Base-by-base conservation (phyloP, 768 basidiomycete genomes). In the Gymnopilus junonius region DNA sequence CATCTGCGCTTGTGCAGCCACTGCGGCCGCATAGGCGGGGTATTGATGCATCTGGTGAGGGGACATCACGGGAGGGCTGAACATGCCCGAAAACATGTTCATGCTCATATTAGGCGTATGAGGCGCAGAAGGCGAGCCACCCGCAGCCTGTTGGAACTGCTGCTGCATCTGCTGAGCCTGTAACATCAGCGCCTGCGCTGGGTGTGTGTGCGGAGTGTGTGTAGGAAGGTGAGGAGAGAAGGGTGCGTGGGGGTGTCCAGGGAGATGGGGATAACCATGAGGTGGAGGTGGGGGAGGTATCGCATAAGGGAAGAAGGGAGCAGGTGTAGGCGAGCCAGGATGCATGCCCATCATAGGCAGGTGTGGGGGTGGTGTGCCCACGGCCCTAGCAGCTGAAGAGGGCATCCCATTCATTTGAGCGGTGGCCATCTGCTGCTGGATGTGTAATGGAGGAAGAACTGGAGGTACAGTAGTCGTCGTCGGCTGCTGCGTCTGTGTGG, bases 11-110 rank as follows among this genome's bases (percentile, higher is more conserved):
- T 51, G 48, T 2, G 48, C 48, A 51, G 29, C 48, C 4, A 29
- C 48, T 25, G 59, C 39, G 8, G 55, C 55, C 2, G 59, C 37
- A 51, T 56, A 64, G 15, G 55, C 59, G 7, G 59, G 48, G 20
- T 60, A 61, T 15, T 61, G 64, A 29, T 62, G 56, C 45, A 57
- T 61, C 37, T 62, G 63, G 29, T 59, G 64, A 15, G 64, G 64
- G 14, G 65, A 63, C 58, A 66, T 61, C 35, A 50, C 32, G n/a
- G 46, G 51, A 12, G 59, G 65, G 17, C 48, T 57, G 51, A 68
- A 64, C 25, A 63, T 63, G 3, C 62, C 46, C 1, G 59, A 71
- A 63, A 73, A 74, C 40, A 77, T 21, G 37, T 69, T 73, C 42
- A 32, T 15, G 14, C 68, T 61, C 46, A 63, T 65, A 35, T 70